Evolutionary conservation across 2,329 filamentous ascomycete genomes (phyloP).

Genomic region (Penicillium sp.): DNA sequence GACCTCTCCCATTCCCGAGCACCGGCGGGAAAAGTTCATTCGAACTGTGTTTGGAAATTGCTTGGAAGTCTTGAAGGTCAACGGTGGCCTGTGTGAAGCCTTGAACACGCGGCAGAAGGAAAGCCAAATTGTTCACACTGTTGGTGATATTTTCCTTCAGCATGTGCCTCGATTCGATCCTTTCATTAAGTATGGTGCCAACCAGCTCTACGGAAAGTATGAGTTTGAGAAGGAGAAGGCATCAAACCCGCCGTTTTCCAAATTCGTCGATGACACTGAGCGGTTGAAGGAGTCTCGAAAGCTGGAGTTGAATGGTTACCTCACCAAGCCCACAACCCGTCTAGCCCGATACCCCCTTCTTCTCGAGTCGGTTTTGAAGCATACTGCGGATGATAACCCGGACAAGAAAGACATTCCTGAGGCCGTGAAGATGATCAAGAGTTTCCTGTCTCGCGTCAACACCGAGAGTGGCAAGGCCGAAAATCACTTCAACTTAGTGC

Average conservation of each 20-base stretch:
- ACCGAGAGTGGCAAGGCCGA: constrained; percentile 94
- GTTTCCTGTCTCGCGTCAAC: constrained; percentile 85
- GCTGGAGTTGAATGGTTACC: constrained; percentile 92
- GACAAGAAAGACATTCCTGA: constrained; percentile 92
- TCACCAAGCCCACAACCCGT: constrained; percentile 95
- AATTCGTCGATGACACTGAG: constrained; percentile 95
- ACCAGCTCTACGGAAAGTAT: constrained; percentile 93
- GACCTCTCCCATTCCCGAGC: constrained; percentile 82
- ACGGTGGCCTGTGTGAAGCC: constrained; percentile 81
- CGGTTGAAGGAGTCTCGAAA: constrained; percentile 94
- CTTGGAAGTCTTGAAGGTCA: constrained; percentile 90
- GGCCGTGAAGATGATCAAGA: constrained; percentile 81
- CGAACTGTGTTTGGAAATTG: constrained; percentile 95
- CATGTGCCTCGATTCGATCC: constrained; percentile 90
- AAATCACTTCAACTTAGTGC: constrained; percentile 93
- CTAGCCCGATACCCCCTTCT: constrained; percentile 90
- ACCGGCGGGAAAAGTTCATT: constrained; percentile 85
- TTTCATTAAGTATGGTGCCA: constrained; percentile 94
- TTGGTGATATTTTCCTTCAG: constrained; percentile 93
- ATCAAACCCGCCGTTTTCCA: constrained; percentile 77
- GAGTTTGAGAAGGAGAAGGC: constrained; percentile 97
- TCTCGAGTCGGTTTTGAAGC: constrained; percentile 86
- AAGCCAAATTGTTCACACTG: constrained; percentile 78
- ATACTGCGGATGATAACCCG: constrained; percentile 82
- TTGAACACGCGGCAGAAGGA: constrained; percentile 89